Evolutionary conservation across 768 basidiomycete genomes (phyloP).

Genomic region (Pulveroboletus frians): DNA sequence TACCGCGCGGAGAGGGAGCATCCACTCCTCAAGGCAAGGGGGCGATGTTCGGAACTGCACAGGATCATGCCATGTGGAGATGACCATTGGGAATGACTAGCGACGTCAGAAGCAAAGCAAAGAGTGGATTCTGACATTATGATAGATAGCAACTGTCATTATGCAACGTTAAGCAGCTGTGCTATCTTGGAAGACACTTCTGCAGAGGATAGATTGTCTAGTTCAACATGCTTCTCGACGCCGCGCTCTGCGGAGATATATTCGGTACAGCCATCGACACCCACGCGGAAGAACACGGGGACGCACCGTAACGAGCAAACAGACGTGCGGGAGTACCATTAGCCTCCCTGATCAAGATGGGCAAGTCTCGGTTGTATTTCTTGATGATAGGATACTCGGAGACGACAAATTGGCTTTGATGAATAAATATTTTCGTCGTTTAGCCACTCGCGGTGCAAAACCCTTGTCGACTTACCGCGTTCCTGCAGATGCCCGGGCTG

Average conservation of each 20-base stretch:
- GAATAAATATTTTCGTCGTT: background rate
- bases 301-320: conserved; percentile 83
- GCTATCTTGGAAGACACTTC: conserved; percentile 71
- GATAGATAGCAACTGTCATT: conserved; percentile 2
- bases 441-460: background rate
- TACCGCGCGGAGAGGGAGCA: conserved; percentile 10
- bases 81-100: background rate
- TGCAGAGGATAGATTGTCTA: conserved; percentile 67
- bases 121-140: conserved; percentile 6
- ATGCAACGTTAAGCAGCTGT: conserved; percentile 45
- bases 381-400: conserved; percentile 72
- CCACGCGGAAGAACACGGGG: conserved; percentile 8
- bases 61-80: background rate
- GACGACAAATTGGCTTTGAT: conserved; percentile 70
- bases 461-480: conserved; percentile 51
- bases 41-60: conserved; percentile 10
- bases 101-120: background rate
- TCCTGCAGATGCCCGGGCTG: conserved; percentile 69
- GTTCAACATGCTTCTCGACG: conserved; percentile 72
- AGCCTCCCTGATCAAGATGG: conserved; percentile 77
- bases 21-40: conserved; percentile 19
- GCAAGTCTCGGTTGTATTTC: conserved; percentile 82
- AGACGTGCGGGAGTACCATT: conserved; percentile 72
- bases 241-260: conserved; percentile 54
- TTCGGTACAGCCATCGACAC: conserved; percentile 16